phyloP scores from a whole-genome alignment of 176 grass and related monocot genomes.

The Rhipidocladum racemiflorum region DNA sequence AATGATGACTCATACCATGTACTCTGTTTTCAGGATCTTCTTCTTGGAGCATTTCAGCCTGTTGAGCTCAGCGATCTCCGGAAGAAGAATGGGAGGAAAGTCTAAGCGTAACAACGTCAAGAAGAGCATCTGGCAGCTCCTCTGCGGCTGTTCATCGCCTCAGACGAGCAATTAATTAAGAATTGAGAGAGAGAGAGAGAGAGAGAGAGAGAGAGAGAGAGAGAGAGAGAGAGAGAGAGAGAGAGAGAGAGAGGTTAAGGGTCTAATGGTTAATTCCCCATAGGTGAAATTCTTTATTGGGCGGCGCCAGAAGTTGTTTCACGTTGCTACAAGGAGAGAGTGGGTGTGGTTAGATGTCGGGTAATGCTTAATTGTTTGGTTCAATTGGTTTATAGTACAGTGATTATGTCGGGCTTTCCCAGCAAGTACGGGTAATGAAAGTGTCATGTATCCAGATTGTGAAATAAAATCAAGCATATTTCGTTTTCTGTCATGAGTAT shows the following conservation, averaged over 20 bases:
- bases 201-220: too few species aligned
- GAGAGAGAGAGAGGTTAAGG: background rate
- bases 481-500: background rate
- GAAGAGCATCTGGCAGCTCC: conserved; percentile 46
- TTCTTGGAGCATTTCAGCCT: conserved; percentile 9
- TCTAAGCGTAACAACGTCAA: conserved; percentile 34
- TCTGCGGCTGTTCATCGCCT: conserved; percentile 32
- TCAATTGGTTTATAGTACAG: background rate
- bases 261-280: background rate
- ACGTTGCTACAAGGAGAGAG: background rate
- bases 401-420: background rate
- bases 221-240: too few species aligned
- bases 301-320: background rate
- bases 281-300: background rate
- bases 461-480: background rate
- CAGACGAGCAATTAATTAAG: background rate
- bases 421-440: background rate
- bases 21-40: background rate
- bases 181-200: too few species aligned
- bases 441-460: background rate
- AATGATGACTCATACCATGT: background rate
- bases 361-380: conserved; percentile 8
- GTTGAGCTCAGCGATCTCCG: background rate
- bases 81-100: conserved; percentile 18
- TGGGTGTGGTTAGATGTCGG: background rate